These are phyloP conservation scores for Pseudogymnoascus sp. DNA, from an alignment of 2,329 filamentous ascomycete genomes.

Conservation along the genomic window DNA sequence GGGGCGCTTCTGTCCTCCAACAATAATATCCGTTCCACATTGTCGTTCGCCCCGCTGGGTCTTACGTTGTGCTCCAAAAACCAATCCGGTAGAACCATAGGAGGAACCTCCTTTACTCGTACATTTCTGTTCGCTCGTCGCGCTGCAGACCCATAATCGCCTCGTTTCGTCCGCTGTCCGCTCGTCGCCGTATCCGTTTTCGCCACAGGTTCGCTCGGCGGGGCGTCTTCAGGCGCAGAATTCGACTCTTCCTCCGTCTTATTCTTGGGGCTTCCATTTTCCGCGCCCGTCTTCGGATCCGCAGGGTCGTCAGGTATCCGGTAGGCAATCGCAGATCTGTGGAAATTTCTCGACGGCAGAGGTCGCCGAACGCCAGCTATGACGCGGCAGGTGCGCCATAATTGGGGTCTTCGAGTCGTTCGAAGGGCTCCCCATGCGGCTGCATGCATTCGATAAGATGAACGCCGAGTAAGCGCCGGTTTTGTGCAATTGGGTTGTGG, in stretches of 20 bases:
- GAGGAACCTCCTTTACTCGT: conserved; percentile 35
- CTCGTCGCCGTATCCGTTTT: conserved; percentile 12
- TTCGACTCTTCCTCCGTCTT: conserved; percentile 16
- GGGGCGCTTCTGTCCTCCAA: not conserved
- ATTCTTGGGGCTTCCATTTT: conserved; percentile 20
- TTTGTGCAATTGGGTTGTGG: conserved; percentile 8
- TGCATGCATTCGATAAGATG: conserved; percentile 28
- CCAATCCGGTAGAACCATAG: conserved; percentile 47
- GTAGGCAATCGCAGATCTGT: conserved; percentile 22
- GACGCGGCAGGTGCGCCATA: conserved; percentile 25
- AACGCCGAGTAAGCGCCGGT: conserved; percentile 24
- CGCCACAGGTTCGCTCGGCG: conserved; percentile 3
- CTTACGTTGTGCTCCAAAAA: conserved; percentile 48
- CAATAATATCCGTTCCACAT: not conserved
- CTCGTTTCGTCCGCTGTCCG: conserved; percentile 16
- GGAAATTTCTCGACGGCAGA: conserved; percentile 24
- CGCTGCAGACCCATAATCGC: conserved; percentile 16
- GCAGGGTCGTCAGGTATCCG: conserved; percentile 19
- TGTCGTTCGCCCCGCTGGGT: not conserved
- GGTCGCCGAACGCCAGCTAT: conserved; percentile 25
- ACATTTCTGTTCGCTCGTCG: conserved; percentile 19
- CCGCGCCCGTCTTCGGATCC: conserved; percentile 9
- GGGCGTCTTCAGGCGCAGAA: conserved; percentile 16
- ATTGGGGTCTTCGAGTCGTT: conserved; percentile 23
- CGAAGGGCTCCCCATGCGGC: conserved; percentile 25